Evolutionary conservation across 345 rosid species (phyloP).

Genomic region (Pugionium dolabratum): DNA sequence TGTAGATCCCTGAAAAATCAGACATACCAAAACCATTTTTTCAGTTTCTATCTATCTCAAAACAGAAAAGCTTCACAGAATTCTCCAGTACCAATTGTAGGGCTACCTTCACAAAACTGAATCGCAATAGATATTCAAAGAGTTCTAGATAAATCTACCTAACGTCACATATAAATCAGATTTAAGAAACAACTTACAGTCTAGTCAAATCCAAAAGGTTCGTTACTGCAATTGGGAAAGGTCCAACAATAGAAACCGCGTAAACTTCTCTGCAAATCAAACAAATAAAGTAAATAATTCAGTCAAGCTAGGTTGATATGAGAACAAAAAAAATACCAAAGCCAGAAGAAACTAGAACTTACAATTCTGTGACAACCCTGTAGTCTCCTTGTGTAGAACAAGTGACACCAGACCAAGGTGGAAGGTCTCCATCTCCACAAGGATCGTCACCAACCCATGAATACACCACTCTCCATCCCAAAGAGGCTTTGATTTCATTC

Average conservation of each 20-base stretch:
- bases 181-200: conserved; percentile 55
- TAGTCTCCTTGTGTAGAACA: conserved; percentile 89
- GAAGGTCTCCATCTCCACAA: conserved; percentile 85
- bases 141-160: neutral
- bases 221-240: conserved; percentile 94
- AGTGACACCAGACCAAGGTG: conserved; percentile 94
- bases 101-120: neutral
- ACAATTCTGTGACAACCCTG: conserved; percentile 88
- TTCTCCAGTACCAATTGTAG: neutral
- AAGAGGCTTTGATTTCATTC: conserved; percentile 93
- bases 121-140: neutral
- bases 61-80: neutral
- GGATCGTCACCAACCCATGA: conserved; percentile 99
- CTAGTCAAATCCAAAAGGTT: conserved; percentile 87
- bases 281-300: conserved; percentile 5
- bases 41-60: conserved; percentile 1
- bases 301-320: neutral
- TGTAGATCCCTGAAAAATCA: conserved; percentile 76
- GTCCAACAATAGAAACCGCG: conserved; percentile 94
- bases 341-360: conserved; percentile 21
- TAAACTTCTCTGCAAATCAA: conserved; percentile 77
- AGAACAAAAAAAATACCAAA: neutral
- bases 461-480: conserved; percentile 97
- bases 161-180: neutral
- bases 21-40: conserved; percentile 16